Conservation (phyloP, 441 rosid genomes). For the Euphorbia neoarborescens region DNA sequence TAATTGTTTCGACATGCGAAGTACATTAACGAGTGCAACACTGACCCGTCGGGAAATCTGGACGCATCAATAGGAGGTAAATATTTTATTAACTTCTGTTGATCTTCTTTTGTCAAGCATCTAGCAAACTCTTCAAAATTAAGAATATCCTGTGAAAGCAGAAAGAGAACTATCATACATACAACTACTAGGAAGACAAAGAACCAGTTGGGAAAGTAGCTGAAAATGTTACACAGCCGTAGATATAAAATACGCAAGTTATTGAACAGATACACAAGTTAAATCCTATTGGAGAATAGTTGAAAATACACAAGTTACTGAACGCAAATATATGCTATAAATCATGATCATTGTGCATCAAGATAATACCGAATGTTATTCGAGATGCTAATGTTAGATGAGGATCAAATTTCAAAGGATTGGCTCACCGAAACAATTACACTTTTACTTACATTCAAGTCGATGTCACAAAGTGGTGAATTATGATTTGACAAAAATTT, state of each 20-base stretch:
- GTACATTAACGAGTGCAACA: conserved; percentile 11
- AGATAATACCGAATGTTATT: neutral
- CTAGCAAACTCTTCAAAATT: conserved; percentile 66
- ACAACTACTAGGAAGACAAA: neutral
- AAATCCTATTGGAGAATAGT: neutral
- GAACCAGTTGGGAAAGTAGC: neutral
- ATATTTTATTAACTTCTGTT: conserved; percentile 56
- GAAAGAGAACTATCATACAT: conserved; percentile 7
- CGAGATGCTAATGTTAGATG: neutral
- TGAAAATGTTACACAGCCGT: neutral
- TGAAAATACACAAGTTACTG: neutral
- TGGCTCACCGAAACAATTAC: neutral
- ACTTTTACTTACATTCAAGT: conserved; percentile 52
- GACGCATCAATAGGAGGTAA: conserved; percentile 56
- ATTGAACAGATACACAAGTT: neutral
- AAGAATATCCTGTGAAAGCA: conserved; percentile 51
- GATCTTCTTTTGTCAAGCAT: conserved; percentile 66
- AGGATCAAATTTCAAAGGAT: neutral
- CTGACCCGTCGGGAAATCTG: conserved; percentile 52
- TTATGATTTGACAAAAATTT: conserved; percentile 47
- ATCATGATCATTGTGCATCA: neutral
- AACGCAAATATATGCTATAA: neutral
- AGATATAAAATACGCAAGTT: neutral
- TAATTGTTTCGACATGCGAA: neutral
- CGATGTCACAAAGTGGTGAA: conserved; percentile 58